These are phyloP conservation scores for Botryotinia globosa DNA, from an alignment of 2,329 filamentous ascomycete species.

Conservation along the genomic window DNA sequence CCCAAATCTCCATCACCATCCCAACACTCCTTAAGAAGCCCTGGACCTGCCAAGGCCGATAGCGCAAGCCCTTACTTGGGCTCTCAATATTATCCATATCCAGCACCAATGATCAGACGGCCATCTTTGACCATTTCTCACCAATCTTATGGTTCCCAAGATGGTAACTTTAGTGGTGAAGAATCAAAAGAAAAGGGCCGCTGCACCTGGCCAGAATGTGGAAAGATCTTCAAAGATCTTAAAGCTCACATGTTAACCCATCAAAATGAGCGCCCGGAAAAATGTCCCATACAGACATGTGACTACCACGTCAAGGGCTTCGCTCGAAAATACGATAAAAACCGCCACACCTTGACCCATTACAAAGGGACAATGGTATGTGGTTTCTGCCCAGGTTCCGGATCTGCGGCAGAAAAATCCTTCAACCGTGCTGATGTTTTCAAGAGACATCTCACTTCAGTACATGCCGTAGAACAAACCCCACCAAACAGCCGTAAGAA, in stretches of 20 bases:
- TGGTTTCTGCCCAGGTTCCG: constrained; percentile 87
- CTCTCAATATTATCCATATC: constrained; percentile 37
- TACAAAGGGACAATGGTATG: constrained; percentile 99
- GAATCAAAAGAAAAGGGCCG: constrained; percentile 40
- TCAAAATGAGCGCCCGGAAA: constrained; percentile 88
- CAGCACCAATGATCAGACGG: constrained; percentile 27
- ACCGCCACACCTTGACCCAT: constrained; percentile 90
- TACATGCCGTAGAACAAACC: constrained; percentile 92
- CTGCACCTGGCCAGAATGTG: constrained; percentile 57
- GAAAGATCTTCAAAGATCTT: constrained; percentile 60
- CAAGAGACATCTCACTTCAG: constrained; percentile 89
- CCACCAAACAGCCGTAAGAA: constrained; percentile 85
- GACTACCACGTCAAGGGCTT: constrained; percentile 95
- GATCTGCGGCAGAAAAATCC: constrained; percentile 85
- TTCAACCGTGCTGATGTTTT: constrained; percentile 98
- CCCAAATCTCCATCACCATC: constrained; percentile 37
- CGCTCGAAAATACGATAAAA: constrained; percentile 96
- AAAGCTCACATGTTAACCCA: constrained; percentile 96
- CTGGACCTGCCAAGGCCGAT: constrained; percentile 32
- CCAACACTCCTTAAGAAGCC: constrained; percentile 34
- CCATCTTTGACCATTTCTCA: constrained; percentile 33
- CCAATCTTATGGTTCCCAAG: constrained; percentile 35
- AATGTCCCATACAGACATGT: constrained; percentile 90
- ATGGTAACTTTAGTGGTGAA: constrained; percentile 36
- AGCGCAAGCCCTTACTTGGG: constrained; percentile 37